Conservation (phyloP, 1,284 basidiomycete species). For the Rhodotorula sp. region DNA sequence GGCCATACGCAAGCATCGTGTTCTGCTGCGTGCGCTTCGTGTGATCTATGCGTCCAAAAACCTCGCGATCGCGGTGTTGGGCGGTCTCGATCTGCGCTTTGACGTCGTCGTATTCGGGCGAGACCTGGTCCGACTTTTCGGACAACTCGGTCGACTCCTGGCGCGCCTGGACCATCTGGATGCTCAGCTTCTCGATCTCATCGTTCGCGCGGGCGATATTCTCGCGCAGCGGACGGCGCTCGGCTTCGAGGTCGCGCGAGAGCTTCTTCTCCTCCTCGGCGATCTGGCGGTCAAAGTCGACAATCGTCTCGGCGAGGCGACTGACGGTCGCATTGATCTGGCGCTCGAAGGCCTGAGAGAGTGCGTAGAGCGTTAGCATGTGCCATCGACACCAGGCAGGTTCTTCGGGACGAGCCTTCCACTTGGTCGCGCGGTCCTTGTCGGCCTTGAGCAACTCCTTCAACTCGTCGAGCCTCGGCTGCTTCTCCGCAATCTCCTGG, state of each 20-base stretch:
- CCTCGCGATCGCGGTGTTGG: background rate
- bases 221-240: constrained; percentile 43
- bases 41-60: background rate
- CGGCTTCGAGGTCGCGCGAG: constrained; percentile 57
- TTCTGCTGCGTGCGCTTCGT: constrained; percentile 51
- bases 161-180: background rate
- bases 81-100: constrained; percentile 8
- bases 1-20: constrained; percentile 56
- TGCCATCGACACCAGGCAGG: background rate
- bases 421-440: constrained; percentile 53
- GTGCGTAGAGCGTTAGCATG: too few species aligned
- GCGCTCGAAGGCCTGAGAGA: constrained; percentile 18
- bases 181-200: constrained; percentile 8
- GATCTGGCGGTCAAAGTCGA: constrained; percentile 58
- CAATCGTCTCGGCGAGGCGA: constrained; percentile 54
- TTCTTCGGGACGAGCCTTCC: constrained; percentile 52
- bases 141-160: constrained; percentile 4
- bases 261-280: constrained; percentile 58
- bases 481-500: constrained; percentile 14
- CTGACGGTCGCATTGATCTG: constrained; percentile 8
- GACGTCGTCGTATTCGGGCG: constrained; percentile 3
- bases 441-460: constrained; percentile 54
- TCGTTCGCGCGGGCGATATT: constrained; percentile 21
- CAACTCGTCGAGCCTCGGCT: constrained; percentile 22
- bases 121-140: background rate